Evolutionary conservation across 768 basidiomycete species (phyloP).

Genomic region (Suillus alpinus): DNA sequence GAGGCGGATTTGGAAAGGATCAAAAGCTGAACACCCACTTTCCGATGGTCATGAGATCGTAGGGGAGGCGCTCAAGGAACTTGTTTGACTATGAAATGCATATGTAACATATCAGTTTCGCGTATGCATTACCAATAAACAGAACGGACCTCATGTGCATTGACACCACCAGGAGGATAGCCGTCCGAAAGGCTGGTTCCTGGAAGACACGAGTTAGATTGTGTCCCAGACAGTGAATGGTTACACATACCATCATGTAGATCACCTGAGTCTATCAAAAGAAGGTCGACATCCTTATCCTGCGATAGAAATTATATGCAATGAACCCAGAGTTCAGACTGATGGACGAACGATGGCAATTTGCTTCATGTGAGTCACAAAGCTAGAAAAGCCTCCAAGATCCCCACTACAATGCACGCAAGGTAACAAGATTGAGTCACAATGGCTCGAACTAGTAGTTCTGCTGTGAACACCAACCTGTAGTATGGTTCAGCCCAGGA

Average conservation of each 20-base stretch:
- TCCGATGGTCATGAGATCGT: constrained; percentile 82
- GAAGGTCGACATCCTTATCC: constrained; percentile 74
- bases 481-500: constrained; percentile 77
- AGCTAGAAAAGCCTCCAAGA: constrained; percentile 82
- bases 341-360: constrained; percentile 51
- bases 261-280: constrained; percentile 80
- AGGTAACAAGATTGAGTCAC: background rate
- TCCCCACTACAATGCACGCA: constrained; percentile 40
- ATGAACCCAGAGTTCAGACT: background rate
- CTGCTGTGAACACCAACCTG: constrained; percentile 35
- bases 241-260: constrained; percentile 56
- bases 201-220: constrained; percentile 22
- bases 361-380: constrained; percentile 78
- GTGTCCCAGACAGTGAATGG: background rate
- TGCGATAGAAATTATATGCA: constrained; percentile 18
- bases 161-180: constrained; percentile 62
- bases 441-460: background rate
- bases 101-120: background rate
- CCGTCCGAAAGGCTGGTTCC: constrained; percentile 80
- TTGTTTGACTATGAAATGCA: constrained; percentile 53
- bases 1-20: background rate
- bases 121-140: background rate
- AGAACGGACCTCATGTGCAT: constrained; percentile 61
- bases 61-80: constrained; percentile 71
- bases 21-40: constrained; percentile 45